These are phyloP conservation scores for Alternaria solani DNA, from an alignment of 2,329 filamentous ascomycete species.

Conservation along the genomic window DNA sequence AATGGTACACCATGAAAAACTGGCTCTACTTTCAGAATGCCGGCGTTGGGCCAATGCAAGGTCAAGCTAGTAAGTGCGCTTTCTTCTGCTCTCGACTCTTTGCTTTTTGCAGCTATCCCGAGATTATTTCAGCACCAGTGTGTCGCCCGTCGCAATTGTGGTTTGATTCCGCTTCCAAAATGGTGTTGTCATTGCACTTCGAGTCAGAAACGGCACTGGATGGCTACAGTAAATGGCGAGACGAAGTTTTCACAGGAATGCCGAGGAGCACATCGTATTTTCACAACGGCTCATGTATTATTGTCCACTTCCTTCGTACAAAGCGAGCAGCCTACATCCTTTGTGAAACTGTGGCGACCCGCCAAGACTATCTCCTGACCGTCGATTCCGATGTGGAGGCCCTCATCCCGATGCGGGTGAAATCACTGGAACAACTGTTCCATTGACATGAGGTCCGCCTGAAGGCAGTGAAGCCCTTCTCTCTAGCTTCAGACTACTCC, in stretches of 20 bases:
- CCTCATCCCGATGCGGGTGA: not conserved
- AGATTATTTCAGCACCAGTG: not conserved
- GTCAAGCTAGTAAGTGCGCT: slow-evolving; percentile 63
- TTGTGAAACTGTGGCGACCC: not conserved
- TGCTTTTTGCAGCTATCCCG: not conserved
- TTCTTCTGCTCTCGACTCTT: not conserved
- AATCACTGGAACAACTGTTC: not conserved
- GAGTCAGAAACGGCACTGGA: not conserved
- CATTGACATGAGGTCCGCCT: not conserved
- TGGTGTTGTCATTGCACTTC: not conserved
- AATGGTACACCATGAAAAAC: slow-evolving; percentile 81
- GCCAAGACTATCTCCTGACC: not conserved
- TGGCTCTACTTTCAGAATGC: slow-evolving; percentile 78
- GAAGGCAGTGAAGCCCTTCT: not conserved
- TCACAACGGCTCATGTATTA: not conserved
- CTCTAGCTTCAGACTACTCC: not conserved
- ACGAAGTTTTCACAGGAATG: not conserved
- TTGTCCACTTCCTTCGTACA: not conserved
- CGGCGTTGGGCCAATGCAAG: slow-evolving; percentile 83
- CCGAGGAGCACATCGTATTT: not conserved
- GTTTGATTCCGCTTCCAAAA: not conserved
- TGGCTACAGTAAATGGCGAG: not conserved
- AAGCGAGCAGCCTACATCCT: not conserved
- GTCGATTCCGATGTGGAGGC: not conserved
- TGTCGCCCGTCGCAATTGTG: not conserved